Evolutionary conservation across 2,329 filamentous ascomycete species (phyloP), one percentile per base, ranked within the genome.

Genomic region (Apiospora pterosperma): DNA sequence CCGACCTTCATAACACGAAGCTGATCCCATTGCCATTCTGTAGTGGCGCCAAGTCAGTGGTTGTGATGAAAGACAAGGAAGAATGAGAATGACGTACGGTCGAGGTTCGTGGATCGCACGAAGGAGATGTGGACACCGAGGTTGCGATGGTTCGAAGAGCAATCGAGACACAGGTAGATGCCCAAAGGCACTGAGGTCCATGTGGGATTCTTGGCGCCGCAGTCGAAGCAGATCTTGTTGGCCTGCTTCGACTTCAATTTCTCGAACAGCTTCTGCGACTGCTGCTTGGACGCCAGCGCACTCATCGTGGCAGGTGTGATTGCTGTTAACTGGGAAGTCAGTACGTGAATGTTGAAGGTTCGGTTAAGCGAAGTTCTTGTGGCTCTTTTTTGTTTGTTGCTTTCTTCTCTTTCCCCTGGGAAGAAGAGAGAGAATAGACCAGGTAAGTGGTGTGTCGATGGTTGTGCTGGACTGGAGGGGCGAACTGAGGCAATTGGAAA

Each of bases 201-300:
- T 65, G 96, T 98, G 67, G 96, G 96, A 76, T 97, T 97, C 82
- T 98, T 98, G 74, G 93, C 91, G 77, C 92, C 90, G 80, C 96
- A 99, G 82, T 99, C 96, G 81, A 99, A 99, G 86, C 96, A 99
- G 83, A 97, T 88, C 94, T 96, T 97, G 84, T 99, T 99, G 67
- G 94, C 93, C 66, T 90, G 88, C 84, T 97, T 97, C 65, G 89
- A 86, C 86, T 97, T 97, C 77, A 98, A 83, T 84, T 97, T 97
- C 84, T 97, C 92, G 81, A 99, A 99, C 79, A 99, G 92, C 82
- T 94, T 95, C 78, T 95, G 92, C 81, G 95, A 97, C 84, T 98
- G 89, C 77, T 93, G 88, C 85, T 98, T 99, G 62, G 92, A 90
- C 76, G 96, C 96, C 72, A 90, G 83, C 76, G 79, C 84, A 78